Percentiles rank a stretch among this genome's conserved stretches.
Evolutionary conservation across 805 yeast species (phyloP).

Genomic region (Saccharomycopsis schoenii): DNA sequence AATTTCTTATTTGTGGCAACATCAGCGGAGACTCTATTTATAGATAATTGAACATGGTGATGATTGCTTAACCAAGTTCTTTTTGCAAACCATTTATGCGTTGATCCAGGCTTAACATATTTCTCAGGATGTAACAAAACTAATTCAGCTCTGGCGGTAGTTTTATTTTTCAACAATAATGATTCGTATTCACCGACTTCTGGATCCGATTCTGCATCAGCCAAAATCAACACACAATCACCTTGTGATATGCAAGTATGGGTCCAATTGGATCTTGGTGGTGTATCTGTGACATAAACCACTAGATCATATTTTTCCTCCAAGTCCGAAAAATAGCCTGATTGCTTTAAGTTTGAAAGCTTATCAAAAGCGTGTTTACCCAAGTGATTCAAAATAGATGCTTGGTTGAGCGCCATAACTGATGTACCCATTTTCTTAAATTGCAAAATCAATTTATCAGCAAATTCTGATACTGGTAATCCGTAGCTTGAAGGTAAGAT

Average conservation of each 20-base stretch:
- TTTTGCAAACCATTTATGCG: conserved; percentile 73
- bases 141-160: conserved; percentile 81
- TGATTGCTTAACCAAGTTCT: conserved; percentile 89
- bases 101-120: conserved; percentile 75
- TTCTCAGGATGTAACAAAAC: conserved; percentile 77
- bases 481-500: conserved; percentile 72
- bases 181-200: conserved; percentile 81
- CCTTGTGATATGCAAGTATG: conserved; percentile 89
- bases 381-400: conserved; percentile 65
- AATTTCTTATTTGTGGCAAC: not conserved
- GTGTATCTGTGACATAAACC: conserved; percentile 80
- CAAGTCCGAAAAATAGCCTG: conserved; percentile 82
- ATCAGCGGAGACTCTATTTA: conserved; percentile 12
- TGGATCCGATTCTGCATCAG: conserved; percentile 69
- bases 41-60: conserved; percentile 76
- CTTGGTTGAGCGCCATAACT: conserved; percentile 75
- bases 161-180: conserved; percentile 59
- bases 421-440: conserved; percentile 61
- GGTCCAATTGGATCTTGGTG: conserved; percentile 81
- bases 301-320: conserved; percentile 88
- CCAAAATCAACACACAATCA: conserved; percentile 82
- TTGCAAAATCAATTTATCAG: conserved; percentile 59
- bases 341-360: conserved; percentile 71
- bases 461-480: conserved; percentile 82
- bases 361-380: conserved; percentile 93